Conservation (phyloP, 2,329 filamentous ascomycete genomes). For the Aureobasidium vineae region DNA sequence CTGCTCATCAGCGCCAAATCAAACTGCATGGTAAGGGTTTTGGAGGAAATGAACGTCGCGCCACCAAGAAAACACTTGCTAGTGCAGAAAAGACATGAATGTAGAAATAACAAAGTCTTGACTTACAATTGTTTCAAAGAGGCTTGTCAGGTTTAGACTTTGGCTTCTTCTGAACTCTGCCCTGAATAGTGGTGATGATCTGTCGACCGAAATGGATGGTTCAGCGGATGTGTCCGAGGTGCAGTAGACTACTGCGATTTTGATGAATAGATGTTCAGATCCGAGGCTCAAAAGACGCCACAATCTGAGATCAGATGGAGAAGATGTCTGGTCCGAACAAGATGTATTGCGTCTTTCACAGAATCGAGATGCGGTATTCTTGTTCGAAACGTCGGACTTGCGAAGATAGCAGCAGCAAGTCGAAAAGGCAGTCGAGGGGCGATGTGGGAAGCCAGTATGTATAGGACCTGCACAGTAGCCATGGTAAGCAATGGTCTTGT, state of each 20-base stretch:
- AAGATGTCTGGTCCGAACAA: background rate
- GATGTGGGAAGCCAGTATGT: conserved; percentile 21
- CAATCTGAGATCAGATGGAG: background rate
- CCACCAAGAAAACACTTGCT: background rate
- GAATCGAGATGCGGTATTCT: background rate
- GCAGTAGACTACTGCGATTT: conserved; percentile 20
- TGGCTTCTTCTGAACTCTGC: conserved; percentile 1
- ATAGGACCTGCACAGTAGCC: conserved; percentile 17
- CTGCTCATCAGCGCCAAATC: conserved; percentile 13
- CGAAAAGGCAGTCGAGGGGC: background rate
- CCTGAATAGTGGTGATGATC: background rate
- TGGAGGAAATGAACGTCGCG: background rate
- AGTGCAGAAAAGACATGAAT: background rate
- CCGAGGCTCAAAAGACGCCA: conserved; percentile 9
- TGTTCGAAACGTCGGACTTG: background rate
- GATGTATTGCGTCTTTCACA: background rate
- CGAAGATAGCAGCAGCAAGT: background rate
- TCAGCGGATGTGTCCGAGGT: conserved; percentile 20
- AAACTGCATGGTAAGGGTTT: background rate
- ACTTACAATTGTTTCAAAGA: conserved; percentile 8
- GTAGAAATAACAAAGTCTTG: background rate
- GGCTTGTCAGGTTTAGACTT: conserved; percentile 12
- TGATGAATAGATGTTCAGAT: conserved; percentile 5
- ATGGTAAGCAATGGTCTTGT: conserved; percentile 22
- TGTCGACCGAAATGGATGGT: background rate